phyloP scores from a whole-genome alignment of 805 yeast species.

The Peterozyma xylosa region DNA sequence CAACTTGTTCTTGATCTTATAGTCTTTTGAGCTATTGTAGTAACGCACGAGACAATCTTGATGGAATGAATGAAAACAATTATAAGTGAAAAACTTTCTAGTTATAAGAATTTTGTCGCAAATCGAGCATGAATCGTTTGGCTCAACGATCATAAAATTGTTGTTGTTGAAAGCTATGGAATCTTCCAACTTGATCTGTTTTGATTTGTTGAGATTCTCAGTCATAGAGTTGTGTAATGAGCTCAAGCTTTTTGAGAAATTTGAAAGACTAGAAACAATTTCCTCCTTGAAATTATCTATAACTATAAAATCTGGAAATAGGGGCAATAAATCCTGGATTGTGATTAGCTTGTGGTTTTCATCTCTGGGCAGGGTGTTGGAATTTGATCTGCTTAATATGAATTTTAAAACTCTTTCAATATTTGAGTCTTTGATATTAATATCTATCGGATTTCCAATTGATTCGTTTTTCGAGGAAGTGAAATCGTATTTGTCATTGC shows the following conservation, averaged over 20 bases:
- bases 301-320: conserved; percentile 77
- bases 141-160: conserved; percentile 61
- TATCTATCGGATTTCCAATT: conserved; percentile 18
- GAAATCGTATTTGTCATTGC: conserved; percentile 17
- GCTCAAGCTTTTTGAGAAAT: conserved; percentile 58
- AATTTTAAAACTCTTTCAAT: conserved; percentile 26
- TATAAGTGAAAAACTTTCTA: conserved; percentile 72
- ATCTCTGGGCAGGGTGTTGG: background rate
- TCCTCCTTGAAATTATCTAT: conserved; percentile 82
- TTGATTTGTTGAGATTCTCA: conserved; percentile 54
- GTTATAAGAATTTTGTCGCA: conserved; percentile 67
- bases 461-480: conserved; percentile 11
- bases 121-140: conserved; percentile 74
- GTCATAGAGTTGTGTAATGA: conserved; percentile 69
- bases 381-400: conserved; percentile 34
- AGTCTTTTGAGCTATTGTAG: conserved; percentile 57
- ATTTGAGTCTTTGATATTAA: conserved; percentile 18
- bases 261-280: conserved; percentile 70
- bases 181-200: conserved; percentile 55
- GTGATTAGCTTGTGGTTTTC: conserved; percentile 27
- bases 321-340: conserved; percentile 75
- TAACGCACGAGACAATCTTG: conserved; percentile 73
- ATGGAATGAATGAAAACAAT: conserved; percentile 88
- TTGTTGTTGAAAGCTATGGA: conserved; percentile 32
- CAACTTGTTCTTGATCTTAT: conserved; percentile 55